A percentile compares a stretch with the other conserved stretches of the same genome.
These are phyloP conservation scores for Erysimum cheiri DNA, from an alignment of 441 rosid genomes.

Conservation along the genomic window DNA sequence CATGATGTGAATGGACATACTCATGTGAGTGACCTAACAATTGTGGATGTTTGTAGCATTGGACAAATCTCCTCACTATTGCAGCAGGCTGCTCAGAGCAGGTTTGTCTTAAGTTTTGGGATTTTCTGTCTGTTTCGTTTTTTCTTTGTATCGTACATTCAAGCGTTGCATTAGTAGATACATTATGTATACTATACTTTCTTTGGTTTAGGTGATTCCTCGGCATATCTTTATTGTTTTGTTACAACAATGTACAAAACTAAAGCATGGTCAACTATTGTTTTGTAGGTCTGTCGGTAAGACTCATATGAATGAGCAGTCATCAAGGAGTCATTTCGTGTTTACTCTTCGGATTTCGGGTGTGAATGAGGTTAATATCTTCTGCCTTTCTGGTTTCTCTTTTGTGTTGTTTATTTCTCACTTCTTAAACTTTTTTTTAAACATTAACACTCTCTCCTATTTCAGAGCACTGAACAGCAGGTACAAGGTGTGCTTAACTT, in stretches of 20 bases:
- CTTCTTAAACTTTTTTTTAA: background rate
- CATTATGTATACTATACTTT: too few species aligned
- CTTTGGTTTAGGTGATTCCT: too few species aligned
- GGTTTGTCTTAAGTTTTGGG: constrained; percentile 50
- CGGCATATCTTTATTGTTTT: background rate
- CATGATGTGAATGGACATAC: constrained; percentile 88
- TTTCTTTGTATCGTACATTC: background rate
- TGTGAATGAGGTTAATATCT: constrained; percentile 70
- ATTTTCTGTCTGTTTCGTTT: background rate
- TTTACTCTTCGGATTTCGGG: constrained; percentile 92
- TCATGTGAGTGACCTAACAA: constrained; percentile 78
- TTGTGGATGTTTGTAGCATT: constrained; percentile 82
- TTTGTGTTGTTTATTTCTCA: background rate
- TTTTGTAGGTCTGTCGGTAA: constrained; percentile 82
- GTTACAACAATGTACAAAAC: background rate
- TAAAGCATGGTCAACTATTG: constrained; percentile 15
- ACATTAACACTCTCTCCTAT: constrained; percentile 23
- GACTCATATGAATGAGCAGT: constrained; percentile 97
- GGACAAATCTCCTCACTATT: constrained; percentile 79
- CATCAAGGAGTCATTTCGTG: constrained; percentile 96
- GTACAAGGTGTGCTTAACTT: constrained; percentile 92
- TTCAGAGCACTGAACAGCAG: constrained; percentile 89
- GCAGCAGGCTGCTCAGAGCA: constrained; percentile 91
- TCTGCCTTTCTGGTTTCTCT: background rate
- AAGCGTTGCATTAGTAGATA: background rate